Evolutionary conservation across 139 green algal species (phyloP).

Genomic region (Coccomyxa sp.): DNA sequence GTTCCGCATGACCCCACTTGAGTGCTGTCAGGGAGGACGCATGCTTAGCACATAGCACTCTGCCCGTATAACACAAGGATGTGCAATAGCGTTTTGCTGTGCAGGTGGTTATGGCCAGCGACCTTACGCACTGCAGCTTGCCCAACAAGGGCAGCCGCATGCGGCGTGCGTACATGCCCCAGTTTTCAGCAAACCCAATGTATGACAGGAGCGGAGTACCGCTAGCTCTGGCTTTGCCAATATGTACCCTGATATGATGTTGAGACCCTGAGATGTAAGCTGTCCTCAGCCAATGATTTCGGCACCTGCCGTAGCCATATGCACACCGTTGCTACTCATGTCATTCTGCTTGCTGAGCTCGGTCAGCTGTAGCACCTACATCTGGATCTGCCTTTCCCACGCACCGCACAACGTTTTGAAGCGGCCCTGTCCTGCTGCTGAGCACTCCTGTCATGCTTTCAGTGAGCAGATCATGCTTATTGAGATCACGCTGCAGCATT

Average conservation of each 20-base stretch:
- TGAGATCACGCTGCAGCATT: no score
- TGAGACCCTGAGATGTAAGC: not conserved
- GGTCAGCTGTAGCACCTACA: not conserved
- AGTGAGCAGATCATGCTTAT: no score
- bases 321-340: not conserved
- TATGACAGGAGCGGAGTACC: not conserved
- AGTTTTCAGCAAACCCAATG: conserved; percentile 20
- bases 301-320: not conserved
- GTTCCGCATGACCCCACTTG: no score
- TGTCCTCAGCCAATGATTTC: not conserved
- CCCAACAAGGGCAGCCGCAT: conserved; percentile 19
- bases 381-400: not conserved
- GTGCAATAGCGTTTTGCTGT: not conserved
- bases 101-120: conserved; percentile 22
- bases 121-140: conserved; percentile 26
- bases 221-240: conserved; percentile 12
- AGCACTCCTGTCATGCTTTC: no score
- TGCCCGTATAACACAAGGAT: not conserved
- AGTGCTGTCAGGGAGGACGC: no score
- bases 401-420: not conserved
- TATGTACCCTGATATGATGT: not conserved
- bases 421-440: not conserved
- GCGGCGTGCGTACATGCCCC: conserved; percentile 38
- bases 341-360: not conserved
- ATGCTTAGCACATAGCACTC: not conserved